Evolutionary conservation across 2,329 filamentous ascomycete species (phyloP), one percentile per base, ranked within the genome.

Genomic region (Lojkania enalia): DNA sequence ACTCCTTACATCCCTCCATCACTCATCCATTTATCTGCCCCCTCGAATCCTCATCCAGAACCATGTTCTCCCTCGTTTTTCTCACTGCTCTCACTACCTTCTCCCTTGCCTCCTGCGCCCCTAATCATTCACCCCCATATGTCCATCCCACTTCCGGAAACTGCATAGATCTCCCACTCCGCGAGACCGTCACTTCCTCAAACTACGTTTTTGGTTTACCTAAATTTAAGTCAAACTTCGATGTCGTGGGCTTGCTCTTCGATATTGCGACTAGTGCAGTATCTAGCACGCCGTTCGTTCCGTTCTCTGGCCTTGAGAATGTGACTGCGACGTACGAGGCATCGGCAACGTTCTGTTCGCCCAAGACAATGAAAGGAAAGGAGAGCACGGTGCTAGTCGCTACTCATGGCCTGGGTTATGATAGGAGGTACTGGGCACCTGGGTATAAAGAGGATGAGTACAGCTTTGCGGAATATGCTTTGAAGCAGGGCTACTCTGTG

Each of bases 391-490:
- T 68, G 3, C 41, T 69, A 3, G 38, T 68, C 4, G 58, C 63
- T 32, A 63, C 61, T 7, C 62, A 66, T 59, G 64, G 64, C 5
- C 40, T 66, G n/a, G 61, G 57, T 12, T 65, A 60, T 48, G 60
- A 65, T 45, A 7, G 16, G 13, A 49, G 42, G n/a, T 69, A 71
- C 48, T 71, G 67, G 68, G 55, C 69, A 30, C 54, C 58, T 2
- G 44, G 48, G 7, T 57, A 54, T 32, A 40, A 56, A 25, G 46
- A 58, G 3, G 44, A 49, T 6, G 44, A 58, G 6, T 70, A 70
- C 52, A 69, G 54, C 40, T 71, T 70, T 48, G 63, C 62, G 6
- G 57, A 69, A 32, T 56, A 56, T 21, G 63, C 55, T n/a, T 51
- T 63, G 12, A 48, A 46, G 16, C 42, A 54, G 23, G 66, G 64